Conservation (phyloP, 2,329 filamentous ascomycete species). For the Escovopsis weberi region DNA sequence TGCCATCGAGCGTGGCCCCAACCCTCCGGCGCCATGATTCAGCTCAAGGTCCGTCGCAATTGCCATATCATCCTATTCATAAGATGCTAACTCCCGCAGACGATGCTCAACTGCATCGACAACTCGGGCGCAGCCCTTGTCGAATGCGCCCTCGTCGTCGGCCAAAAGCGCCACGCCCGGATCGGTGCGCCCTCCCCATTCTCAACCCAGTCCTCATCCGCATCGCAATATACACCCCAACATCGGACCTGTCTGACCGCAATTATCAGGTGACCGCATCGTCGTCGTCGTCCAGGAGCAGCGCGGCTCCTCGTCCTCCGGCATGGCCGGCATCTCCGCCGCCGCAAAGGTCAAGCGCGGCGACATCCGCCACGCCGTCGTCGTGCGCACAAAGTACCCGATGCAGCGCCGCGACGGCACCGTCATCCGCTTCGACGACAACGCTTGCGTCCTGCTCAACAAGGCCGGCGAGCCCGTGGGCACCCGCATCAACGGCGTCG, state of each 20-base stretch:
- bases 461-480: constrained; percentile 94
- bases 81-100: constrained; percentile 33
- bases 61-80: neutral
- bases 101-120: constrained; percentile 99
- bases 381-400: constrained; percentile 84
- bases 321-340: constrained; percentile 55
- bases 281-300: constrained; percentile 97
- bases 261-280: constrained; percentile 67
- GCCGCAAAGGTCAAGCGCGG: constrained; percentile 91
- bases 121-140: constrained; percentile 96
- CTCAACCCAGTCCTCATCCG: neutral
- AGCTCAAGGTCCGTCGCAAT: too few relatives aligned
- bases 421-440: constrained; percentile 89
- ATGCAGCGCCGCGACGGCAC: constrained; percentile 77
- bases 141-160: constrained; percentile 87
- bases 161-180: constrained; percentile 74
- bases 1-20: constrained; percentile 3
- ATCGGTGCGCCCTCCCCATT: constrained; percentile 55
- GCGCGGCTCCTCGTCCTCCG: constrained; percentile 59
- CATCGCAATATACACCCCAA: too few relatives aligned
- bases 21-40: neutral
- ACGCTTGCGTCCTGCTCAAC: constrained; percentile 93
- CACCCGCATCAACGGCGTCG: constrained; percentile 79
- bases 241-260: too few relatives aligned
- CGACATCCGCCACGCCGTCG: constrained; percentile 89